Base-by-base conservation (phyloP, 192 early-diverging fungal genomes). In the Phycomyces blakesleeanus region DNA sequence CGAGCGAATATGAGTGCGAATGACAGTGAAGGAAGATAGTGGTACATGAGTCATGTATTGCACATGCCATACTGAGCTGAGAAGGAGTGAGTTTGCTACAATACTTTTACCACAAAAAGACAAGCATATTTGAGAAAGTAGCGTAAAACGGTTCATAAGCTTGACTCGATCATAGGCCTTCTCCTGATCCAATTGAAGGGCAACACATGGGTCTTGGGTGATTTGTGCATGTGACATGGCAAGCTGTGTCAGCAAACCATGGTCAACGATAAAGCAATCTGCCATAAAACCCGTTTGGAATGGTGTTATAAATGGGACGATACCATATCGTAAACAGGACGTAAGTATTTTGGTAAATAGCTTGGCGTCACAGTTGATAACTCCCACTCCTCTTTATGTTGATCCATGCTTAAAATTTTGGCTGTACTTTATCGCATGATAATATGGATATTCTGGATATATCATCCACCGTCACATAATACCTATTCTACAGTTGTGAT, bases 281-380 rank as follows among this genome's bases (percentile, higher is more conserved):
- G 57, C 39, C 12, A 68, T 44, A 15, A 74, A 74, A 22, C 66
- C 63, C 0, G 61, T 53, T 49, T 74, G 66, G 12, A 39, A 39
- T 0, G 59, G 52, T 3, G 4, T 54, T 21, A 78, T 67, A 10
- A 74, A 42, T 0, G 21, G 4, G 20, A 5, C 7, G 0, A 39
- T 11, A 29, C 14, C 0, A 1, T 5, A 18, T 18, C 24, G 22
- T 6, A 67, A 20, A 3, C 57, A 3, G 5, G 22, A 4, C 5
- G 49, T 27, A 58, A 56, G 5, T 16, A 40, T 0, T 29, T 26
- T 0, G 15, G 58, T 69, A 38, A 69, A 69, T 4, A 69, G 4
- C 37, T 69, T 69, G 12, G 67, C 69, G 21, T 71, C 69, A n/a
- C 49, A n/a, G 51, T 64, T 71, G 11, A 64, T 63, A 14, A 71